Evolutionary conservation across 2,329 filamentous ascomycete species (phyloP), one percentile per base, ranked within the genome.

Genomic region (Geosmithia putterillii): DNA sequence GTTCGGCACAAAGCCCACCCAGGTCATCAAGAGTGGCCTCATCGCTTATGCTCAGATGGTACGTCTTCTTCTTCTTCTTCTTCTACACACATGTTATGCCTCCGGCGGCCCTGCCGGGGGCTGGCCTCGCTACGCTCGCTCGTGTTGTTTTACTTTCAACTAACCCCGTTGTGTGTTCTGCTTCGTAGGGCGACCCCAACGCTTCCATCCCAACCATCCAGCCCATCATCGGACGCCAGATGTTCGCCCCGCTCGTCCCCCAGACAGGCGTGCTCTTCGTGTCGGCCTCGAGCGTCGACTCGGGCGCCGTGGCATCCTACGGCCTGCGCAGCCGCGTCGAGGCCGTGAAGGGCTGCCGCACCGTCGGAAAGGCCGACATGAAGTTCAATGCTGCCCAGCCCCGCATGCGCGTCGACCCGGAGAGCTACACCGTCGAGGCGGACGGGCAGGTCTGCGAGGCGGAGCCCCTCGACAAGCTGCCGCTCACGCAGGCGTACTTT

Each of bases 391-490:
- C 87, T 55, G 64, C 64, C 44, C 87, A 79, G 76, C 90, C 90
- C 14, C 78, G 73, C 65, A 95, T 96, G 86, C 79, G 70, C 54
- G 89, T 96, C 47, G 89, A 96, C 60, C 85, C 90, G 5, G 90
- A 96, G 71, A 81, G 76, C 55, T 96, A 95, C 66, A 75, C 70
- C 15, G 89, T 95, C 21, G 81, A 90, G 65, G 89, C 89, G 2
- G 87, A 95, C 62, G 88, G 86, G 0, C 63, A 75, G 60, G 66
- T 80, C 32, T 89, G 84, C 57, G 73, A 67, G 37, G 86, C 86
- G 0, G 85, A 83, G 61, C 85, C 88, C 4, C 76, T 83, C 19
- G 69, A 70, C 21, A 70, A 57, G 42, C 60, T 95, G 61, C 88
- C 88, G 7, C 67, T 95, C 57, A 79, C 83, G 46, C 87, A 94